Conservation (phyloP, 345 rosid species). For the Eucalyptus melliodora region DNA sequence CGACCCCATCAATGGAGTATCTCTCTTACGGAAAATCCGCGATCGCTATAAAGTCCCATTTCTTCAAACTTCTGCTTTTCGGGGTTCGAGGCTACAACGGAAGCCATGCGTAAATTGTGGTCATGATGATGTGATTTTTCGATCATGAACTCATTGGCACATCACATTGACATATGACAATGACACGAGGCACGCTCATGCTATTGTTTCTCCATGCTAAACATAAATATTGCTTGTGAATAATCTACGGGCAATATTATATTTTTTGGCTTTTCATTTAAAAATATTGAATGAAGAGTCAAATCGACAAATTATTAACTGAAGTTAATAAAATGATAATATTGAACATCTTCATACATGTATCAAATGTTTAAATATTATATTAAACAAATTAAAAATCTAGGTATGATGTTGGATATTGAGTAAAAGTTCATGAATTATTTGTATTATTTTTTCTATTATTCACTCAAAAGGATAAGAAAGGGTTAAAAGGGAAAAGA, state of each 20-base stretch:
- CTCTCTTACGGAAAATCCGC: background rate
- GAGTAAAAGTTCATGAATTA: rapidly evolving
- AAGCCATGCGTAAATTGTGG: background rate
- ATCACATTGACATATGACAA: background rate
- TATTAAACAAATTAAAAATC: background rate
- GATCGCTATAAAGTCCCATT: background rate
- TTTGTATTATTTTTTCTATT: background rate
- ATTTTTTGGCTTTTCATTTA: background rate
- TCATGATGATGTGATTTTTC: background rate
- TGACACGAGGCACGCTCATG: background rate
- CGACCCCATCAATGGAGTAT: background rate
- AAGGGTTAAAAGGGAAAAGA: background rate
- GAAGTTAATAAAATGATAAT: background rate
- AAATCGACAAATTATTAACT: background rate
- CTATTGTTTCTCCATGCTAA: background rate
- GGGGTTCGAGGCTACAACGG: background rate
- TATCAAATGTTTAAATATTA: rapidly evolving
- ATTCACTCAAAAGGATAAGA: background rate
- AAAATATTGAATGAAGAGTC: rapidly evolving
- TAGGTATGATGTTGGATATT: rapidly evolving
- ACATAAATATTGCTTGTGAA: background rate
- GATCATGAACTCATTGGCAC: background rate
- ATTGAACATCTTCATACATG: background rate
- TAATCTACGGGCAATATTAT: background rate
- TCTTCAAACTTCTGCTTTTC: background rate